These are phyloP conservation scores for Cucumis sativus DNA, from an alignment of 306 rosid genomes.

Conservation along the genomic window Cucumber_9930_V3 NC_026657.2:1258001-1258500, in stretches of 20 bases:
- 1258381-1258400: constrained; percentile 36
- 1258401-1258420: constrained; percentile 42
- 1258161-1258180: constrained; percentile 10
- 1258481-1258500: too few relatives aligned
- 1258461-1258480: too few relatives aligned
- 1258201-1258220: background rate
- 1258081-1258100: background rate
- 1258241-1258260: too few relatives aligned
- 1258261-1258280: too few relatives aligned
- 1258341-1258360: constrained; percentile 31
- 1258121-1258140: background rate
- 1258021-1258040: too few relatives aligned
- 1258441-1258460: background rate
- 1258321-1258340: background rate
- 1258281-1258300: too few relatives aligned
- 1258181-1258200: background rate
- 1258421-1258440: background rate
- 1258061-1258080: too few relatives aligned
- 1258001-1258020: too few relatives aligned
- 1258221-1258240: background rate
- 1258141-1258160: background rate
- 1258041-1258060: too few relatives aligned
- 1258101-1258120: background rate
- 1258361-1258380: constrained; percentile 33
- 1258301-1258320: background rate